Percentiles rank a stretch among this genome's conserved stretches.
Conservation (phyloP, 192 early-diverging fungal genomes). For the Gigaspora rosea region DNA sequence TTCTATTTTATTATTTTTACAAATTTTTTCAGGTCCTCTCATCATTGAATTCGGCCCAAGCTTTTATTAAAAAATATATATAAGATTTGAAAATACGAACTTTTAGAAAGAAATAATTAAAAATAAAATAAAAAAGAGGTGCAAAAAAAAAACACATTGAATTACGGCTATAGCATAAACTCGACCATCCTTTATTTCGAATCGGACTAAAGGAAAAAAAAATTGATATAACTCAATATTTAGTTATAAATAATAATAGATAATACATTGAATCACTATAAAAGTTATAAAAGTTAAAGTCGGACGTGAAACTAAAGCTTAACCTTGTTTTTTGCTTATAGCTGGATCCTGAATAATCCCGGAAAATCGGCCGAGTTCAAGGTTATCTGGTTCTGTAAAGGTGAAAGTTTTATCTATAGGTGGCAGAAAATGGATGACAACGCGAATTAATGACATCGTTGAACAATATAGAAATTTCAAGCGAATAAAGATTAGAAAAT, state of each 20-base stretch:
- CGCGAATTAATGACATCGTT: too few species aligned
- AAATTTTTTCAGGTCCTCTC: conserved; percentile 1
- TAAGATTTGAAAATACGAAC: not conserved
- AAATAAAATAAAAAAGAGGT: not conserved
- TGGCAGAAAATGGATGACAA: too few species aligned
- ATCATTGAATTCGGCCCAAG: conserved; percentile 19
- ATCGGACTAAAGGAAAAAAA: not conserved
- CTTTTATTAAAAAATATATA: not conserved
- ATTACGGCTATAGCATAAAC: conserved; percentile 17
- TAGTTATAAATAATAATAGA: not conserved
- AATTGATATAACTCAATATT: not conserved
- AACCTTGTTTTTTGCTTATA: conserved; percentile 10
- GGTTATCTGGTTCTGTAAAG: not conserved
- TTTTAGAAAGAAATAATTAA: not conserved
- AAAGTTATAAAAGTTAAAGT: not conserved
- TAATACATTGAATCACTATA: too few species aligned
- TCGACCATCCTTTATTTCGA: conserved; percentile 15
- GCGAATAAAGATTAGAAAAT: too few species aligned
- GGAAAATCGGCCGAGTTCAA: not conserved
- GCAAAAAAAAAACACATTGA: not conserved
- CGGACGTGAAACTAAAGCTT: not conserved
- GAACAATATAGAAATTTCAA: too few species aligned
- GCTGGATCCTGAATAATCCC: not conserved
- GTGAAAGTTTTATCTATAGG: conserved; percentile 12
- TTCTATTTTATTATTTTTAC: conserved; percentile 20